These are phyloP conservation scores for Clonostachys byssicola DNA, from an alignment of 2,329 filamentous ascomycete species.

Conservation along the genomic window DNA sequence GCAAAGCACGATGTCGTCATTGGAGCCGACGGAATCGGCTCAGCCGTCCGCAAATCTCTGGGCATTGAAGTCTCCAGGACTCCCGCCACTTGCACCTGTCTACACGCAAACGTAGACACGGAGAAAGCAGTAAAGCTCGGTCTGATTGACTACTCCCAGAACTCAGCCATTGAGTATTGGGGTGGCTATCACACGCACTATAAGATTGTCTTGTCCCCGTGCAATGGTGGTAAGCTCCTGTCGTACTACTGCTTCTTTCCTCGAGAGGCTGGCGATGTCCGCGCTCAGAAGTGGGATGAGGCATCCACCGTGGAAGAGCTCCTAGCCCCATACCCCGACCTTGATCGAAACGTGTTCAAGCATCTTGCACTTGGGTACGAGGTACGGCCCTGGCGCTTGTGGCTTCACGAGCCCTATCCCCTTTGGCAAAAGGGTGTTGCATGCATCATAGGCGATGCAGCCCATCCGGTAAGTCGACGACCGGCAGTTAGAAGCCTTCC, in stretches of 20 bases:
- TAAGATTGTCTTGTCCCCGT: conserved; percentile 64
- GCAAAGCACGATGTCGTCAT: conserved; percentile 51
- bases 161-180: conserved; percentile 61
- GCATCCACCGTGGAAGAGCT: conserved; percentile 48
- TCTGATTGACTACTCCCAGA: conserved; percentile 49
- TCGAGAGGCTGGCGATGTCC: conserved; percentile 50
- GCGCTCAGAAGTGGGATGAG: conserved; percentile 49
- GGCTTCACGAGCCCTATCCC: conserved; percentile 38
- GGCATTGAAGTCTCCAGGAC: conserved; percentile 49
- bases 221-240: conserved; percentile 52
- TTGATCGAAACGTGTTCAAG: conserved; percentile 46
- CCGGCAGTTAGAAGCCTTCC: no score
- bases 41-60: conserved; percentile 48
- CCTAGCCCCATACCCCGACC: conserved; percentile 49
- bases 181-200: conserved; percentile 51
- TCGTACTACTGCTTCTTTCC: conserved; percentile 67
- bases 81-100: conserved; percentile 50
- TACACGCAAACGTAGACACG: conserved; percentile 55
- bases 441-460: conserved; percentile 58
- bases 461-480: conserved; percentile 36
- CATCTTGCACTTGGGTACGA: conserved; percentile 50
- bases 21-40: conserved; percentile 60
- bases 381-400: conserved; percentile 57
- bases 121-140: conserved; percentile 48
- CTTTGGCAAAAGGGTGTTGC: conserved; percentile 41